Base-by-base conservation (phyloP, 805 yeast species). In the Saturnispora halmiae region DNA sequence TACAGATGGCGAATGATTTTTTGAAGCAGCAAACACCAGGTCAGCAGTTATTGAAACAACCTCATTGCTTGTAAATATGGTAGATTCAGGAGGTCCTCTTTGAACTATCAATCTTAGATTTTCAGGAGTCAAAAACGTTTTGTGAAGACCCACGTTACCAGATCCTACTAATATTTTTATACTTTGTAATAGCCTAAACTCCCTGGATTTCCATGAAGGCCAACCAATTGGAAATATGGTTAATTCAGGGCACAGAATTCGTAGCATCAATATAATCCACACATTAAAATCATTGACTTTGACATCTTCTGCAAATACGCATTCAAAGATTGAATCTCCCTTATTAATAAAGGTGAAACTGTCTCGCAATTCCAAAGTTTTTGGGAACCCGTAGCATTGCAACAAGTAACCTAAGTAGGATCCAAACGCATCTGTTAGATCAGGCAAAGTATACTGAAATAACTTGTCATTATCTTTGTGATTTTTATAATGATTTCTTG, bases 191-290 rank as follows among this genome's bases (percentile, higher is more conserved):
- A 36, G 27, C 13, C 39, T 36, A 29, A 36, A 36, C 27, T 36
- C 39, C 15, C 33, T 36, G 4, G 39, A 36, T 20, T 36, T 36
- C 39, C 39, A 36, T 28, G 39, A 36, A 14, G 39, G 39, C 39
- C 39, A 36, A 21, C 24, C 19, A 4, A 27, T 13, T 13, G 39
- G 39, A 16, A 29, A 36, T 14, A 36, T 22, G 22, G 19, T 22
- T 4, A 36, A 14, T 19, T 36, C 26, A 11, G 29, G 20, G 29
- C 39, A 36, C 5, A 36, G n/a, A n/a, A 29, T 28, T 22, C 19
- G 19, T 13, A 36, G 20, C 26, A 36, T n/a, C 7, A 36, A 36
- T n/a, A 36, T 20, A 11, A 25, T 25, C 33, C 32, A 36, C 9
- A 36, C 20, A 14, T 20, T 29, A 22, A 15, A 36, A 20, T 36